phyloP scores from a whole-genome alignment of 2,329 filamentous ascomycete species.

The Botrytis paeoniae region DNA sequence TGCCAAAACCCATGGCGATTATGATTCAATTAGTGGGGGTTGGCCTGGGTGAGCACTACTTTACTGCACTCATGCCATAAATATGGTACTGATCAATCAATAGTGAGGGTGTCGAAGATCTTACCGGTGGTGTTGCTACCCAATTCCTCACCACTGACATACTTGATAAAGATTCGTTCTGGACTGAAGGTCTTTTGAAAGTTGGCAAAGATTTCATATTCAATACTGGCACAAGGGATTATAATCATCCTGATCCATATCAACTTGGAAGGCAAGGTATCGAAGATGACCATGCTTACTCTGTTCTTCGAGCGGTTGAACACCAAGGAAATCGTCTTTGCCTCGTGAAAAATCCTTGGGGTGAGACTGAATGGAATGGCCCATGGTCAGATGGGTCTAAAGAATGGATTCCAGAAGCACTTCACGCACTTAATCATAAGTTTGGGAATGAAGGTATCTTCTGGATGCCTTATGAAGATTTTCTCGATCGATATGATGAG shows the following conservation, averaged over 20 bases:
- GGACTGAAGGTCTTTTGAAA: constrained; percentile 74
- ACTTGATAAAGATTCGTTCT: constrained; percentile 75
- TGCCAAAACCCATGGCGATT: constrained; percentile 80
- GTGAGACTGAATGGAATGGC: constrained; percentile 57
- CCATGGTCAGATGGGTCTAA: constrained; percentile 45
- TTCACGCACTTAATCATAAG: constrained; percentile 53
- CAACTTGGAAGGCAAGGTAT: constrained; percentile 51
- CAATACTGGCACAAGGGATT: constrained; percentile 43
- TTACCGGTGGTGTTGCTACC: constrained; percentile 66
- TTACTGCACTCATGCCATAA: not conserved
- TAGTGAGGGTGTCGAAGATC: constrained; percentile 52
- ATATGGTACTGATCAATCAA: not conserved
- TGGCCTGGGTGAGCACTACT: constrained; percentile 43
- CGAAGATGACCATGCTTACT: constrained; percentile 54
- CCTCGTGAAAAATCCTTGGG: constrained; percentile 54
- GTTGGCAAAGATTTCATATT: constrained; percentile 79
- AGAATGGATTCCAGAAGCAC: constrained; percentile 56
- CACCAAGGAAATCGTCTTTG: constrained; percentile 51
- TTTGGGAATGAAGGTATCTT: constrained; percentile 60
- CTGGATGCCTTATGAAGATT: constrained; percentile 59
- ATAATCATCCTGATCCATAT: constrained; percentile 17
- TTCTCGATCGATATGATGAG: constrained; percentile 56
- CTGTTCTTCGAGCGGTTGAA: constrained; percentile 52
- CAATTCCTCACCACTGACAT: constrained; percentile 67
- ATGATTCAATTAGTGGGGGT: constrained; percentile 68